Evolutionary conservation across 306 rosid species (phyloP).

Genomic region (Alnus glutinosa): DNA sequence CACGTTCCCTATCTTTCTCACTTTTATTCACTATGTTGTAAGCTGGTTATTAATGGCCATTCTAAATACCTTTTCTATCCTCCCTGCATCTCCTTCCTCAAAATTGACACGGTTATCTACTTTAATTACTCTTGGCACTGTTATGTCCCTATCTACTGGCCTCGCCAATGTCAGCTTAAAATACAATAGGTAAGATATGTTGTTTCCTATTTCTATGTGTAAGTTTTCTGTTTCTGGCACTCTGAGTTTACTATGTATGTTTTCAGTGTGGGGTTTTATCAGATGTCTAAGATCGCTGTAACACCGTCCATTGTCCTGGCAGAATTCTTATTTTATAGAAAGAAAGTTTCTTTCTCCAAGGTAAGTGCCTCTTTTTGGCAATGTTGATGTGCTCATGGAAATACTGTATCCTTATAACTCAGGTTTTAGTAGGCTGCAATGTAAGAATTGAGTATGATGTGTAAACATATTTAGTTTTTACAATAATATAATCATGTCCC

Average conservation of each 20-base stretch:
- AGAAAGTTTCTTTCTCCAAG: constrained; percentile 67
- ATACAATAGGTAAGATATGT: constrained; percentile 66
- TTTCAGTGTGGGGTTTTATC: constrained; percentile 89
- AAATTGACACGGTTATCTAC: constrained; percentile 57
- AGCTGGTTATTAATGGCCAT: constrained; percentile 89
- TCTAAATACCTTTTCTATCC: constrained; percentile 58
- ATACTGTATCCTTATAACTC: not conserved
- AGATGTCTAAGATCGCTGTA: constrained; percentile 92
- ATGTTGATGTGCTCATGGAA: not conserved
- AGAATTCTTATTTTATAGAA: constrained; percentile 60
- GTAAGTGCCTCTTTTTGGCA: constrained; percentile 36
- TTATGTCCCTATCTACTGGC: constrained; percentile 85
- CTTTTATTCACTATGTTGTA: constrained; percentile 71
- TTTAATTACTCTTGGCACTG: constrained; percentile 72
- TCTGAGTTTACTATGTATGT: constrained; percentile 35
- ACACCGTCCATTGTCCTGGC: constrained; percentile 82
- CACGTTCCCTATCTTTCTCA: constrained; percentile 71
- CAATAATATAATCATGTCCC: not conserved
- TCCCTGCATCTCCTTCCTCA: constrained; percentile 72
- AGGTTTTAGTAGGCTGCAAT: not conserved
- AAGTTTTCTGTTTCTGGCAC: constrained; percentile 11
- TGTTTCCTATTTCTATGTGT: constrained; percentile 14
- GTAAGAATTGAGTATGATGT: not conserved
- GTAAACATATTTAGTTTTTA: not conserved
- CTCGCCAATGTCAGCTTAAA: constrained; percentile 90